Evolutionary conservation across 2,329 filamentous ascomycete genomes (phyloP), one percentile per base, ranked within the genome.

Genomic region (Sclerotinia glacialis): DNA sequence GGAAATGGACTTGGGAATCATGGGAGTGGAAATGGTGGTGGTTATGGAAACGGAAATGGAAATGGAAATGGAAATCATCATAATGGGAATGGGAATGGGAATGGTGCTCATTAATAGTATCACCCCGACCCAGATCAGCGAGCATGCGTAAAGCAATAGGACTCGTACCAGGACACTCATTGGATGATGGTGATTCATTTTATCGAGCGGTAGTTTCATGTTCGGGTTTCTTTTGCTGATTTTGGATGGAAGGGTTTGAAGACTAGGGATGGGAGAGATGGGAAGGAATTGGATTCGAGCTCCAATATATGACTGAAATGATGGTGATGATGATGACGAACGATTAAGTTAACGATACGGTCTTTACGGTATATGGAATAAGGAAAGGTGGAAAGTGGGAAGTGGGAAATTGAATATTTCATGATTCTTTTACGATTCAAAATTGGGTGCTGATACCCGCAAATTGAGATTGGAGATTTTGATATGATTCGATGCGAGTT

Each of bases 361-460:
- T 52, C 26, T 52, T 52, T 52, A 18, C 2, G 26, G 23, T 7
- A 52, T 52, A 28, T 16, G 7, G 14, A 49, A 5, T 11, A 26
- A 26, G n/a, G n/a, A 9, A 18, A 56, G 42, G 16, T 28, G 21
- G 54, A 14, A 52, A 9, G 49, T 31, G 23, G 49, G 49, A 52
- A 31, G 23, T 58, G 28, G n/a, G n/a, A n/a, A n/a, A n/a, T n/a
- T n/a, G 3, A 28, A 28, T 28, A 28, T 58, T 28, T 31, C 31
- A 44, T 58, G 54, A 58, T 58, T 58, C 54, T 58, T 58, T 44
- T 28, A 28, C 3, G 54, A 58, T 58, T 58, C 54, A 42, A 2
- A 31, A 31, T 31, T 44, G 23, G 54, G 23, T 58, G 23, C 9
- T 4, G n/a, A 31, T 5, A 31, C 31, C 31, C 31, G 5, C 31